Evolutionary conservation across 129 eudicot genomes (phyloP).

Genomic region (Smallanthus sonchifolius): DNA sequence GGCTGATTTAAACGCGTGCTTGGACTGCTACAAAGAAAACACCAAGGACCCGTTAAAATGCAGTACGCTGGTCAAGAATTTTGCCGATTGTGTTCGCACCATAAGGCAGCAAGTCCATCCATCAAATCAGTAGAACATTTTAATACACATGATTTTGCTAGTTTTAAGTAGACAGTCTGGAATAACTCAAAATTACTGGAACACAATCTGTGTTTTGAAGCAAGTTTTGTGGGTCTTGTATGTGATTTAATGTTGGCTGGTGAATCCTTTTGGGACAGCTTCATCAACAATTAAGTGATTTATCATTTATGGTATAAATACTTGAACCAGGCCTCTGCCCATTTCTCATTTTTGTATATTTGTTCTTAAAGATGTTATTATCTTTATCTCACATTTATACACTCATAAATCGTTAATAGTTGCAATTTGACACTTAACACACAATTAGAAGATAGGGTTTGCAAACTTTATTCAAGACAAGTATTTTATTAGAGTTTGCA

Average conservation of each 20-base stretch:
- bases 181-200: constrained; percentile 27
- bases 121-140: constrained; percentile 26
- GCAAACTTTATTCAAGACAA: too few species aligned
- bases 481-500: too few species aligned
- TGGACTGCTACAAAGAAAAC: constrained; percentile 75
- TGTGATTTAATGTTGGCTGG: constrained; percentile 4
- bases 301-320: neutral
- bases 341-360: neutral
- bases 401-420: neutral
- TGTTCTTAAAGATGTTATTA: neutral
- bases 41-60: constrained; percentile 70
- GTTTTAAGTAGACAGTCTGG: constrained; percentile 10
- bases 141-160: constrained; percentile 14
- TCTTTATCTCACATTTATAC: neutral
- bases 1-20: constrained; percentile 56
- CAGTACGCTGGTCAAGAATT: constrained; percentile 44
- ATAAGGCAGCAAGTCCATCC: constrained; percentile 51
- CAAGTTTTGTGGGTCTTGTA: constrained; percentile 3
- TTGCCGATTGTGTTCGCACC: constrained; percentile 69
- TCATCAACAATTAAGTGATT: neutral
- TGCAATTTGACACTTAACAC: neutral
- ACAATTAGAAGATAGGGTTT: neutral
- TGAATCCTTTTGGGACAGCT: neutral
- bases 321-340: neutral
- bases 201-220: constrained; percentile 11